phyloP scores from a whole-genome alignment of 208 protist genomes.

The Leishmania guyanensis region DNA sequence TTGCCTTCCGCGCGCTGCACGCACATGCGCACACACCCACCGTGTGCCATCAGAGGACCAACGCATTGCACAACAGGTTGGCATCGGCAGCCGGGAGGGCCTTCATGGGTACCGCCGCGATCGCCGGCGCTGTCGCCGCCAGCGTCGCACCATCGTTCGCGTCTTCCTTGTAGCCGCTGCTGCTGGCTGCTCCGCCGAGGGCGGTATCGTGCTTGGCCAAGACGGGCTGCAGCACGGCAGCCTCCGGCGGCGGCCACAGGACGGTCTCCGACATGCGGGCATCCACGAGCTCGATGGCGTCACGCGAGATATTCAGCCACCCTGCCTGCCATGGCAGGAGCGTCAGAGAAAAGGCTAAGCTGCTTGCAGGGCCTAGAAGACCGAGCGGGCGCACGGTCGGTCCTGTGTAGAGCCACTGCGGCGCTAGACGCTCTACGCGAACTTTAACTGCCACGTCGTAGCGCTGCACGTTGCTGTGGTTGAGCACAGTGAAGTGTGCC shows the following conservation, averaged over 20 bases:
- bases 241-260: slow-evolving; percentile 53
- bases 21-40: slow-evolving; percentile 5
- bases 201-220: not conserved
- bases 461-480: slow-evolving; percentile 32
- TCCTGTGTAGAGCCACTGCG: slow-evolving; percentile 71
- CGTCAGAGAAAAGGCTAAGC: slow-evolving; percentile 40
- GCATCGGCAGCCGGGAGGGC: slow-evolving; percentile 4
- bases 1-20: not conserved
- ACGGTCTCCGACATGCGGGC: slow-evolving; percentile 33
- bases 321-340: slow-evolving; percentile 73
- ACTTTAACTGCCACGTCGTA: slow-evolving; percentile 63
- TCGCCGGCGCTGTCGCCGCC: slow-evolving; percentile 18
- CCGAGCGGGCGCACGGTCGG: slow-evolving; percentile 49
- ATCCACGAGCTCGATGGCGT: slow-evolving; percentile 58
- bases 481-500: slow-evolving; percentile 35
- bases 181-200: not conserved
- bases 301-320: slow-evolving; percentile 37
- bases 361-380: slow-evolving; percentile 26
- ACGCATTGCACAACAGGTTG: slow-evolving; percentile 39
- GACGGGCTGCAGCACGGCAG: slow-evolving; percentile 13
- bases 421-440: slow-evolving; percentile 60
- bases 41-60: slow-evolving; percentile 35
- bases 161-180: not conserved
- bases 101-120: slow-evolving; percentile 25
- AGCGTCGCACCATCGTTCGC: not conserved